phyloP scores from a whole-genome alignment of 2,329 filamentous ascomycete species.

The Fusarium piperis region DNA sequence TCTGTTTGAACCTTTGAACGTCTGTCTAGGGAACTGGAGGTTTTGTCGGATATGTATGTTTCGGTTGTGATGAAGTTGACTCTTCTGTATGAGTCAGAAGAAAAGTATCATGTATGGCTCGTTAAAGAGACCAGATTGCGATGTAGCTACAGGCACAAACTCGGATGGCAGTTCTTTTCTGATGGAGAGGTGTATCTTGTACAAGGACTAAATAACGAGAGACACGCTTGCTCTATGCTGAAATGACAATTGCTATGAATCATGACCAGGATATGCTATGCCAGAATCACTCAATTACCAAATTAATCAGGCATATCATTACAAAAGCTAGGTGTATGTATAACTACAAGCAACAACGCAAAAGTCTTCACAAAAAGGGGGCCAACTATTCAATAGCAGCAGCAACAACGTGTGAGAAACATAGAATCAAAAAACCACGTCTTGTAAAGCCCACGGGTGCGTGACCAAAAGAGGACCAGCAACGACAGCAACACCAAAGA shows the following conservation, averaged over 20 bases:
- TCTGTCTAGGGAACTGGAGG: neutral
- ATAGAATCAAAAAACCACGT: conserved; percentile 16
- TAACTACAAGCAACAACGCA: conserved; percentile 10
- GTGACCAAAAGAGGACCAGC: conserved; percentile 12
- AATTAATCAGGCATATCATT: conserved; percentile 20
- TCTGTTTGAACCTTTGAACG: too few species aligned
- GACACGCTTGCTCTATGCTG: neutral
- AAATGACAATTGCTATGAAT: neutral
- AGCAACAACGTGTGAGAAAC: conserved; percentile 9
- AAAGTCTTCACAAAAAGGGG: conserved; percentile 4
- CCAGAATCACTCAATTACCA: neutral
- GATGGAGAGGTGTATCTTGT: neutral
- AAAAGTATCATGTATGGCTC: neutral
- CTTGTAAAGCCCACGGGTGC: conserved; percentile 9
- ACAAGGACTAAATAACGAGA: neutral
- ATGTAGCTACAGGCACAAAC: neutral
- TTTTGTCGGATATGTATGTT: neutral
- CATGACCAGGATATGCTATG: neutral
- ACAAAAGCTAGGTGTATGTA: conserved; percentile 36
- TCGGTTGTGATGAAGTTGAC: neutral
- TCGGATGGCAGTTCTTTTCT: neutral
- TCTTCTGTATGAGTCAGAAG: neutral
- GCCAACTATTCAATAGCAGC: conserved; percentile 32
- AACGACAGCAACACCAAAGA: neutral
- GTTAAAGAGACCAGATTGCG: neutral